Evolutionary conservation across 176 grass and related monocot genomes (phyloP).

Genomic region (Luzula sylvatica): DNA sequence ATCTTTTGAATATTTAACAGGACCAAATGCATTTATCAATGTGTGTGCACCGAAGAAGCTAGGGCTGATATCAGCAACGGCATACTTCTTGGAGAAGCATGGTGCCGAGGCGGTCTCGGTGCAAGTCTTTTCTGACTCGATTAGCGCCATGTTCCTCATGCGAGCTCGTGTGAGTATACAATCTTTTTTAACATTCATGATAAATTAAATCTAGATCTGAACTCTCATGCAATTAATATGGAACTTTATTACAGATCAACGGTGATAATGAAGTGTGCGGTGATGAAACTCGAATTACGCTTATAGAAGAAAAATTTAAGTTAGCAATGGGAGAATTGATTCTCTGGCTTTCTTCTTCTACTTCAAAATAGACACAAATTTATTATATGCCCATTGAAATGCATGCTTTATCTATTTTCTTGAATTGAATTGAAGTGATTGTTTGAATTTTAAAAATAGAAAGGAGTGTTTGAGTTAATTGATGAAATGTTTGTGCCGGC

Average conservation of each 20-base stretch:
- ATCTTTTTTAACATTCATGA: neutral
- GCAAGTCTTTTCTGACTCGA: conserved; percentile 15
- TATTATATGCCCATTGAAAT: neutral
- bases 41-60: conserved; percentile 16
- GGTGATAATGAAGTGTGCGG: neutral
- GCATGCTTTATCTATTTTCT: too few relatives aligned
- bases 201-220: too few relatives aligned
- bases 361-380: conserved; percentile 5
- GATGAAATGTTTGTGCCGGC: too few relatives aligned
- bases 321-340: conserved; percentile 50
- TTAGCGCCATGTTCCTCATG: conserved; percentile 32
- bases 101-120: conserved; percentile 36
- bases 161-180: conserved; percentile 45
- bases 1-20: neutral
- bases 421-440: neutral
- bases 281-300: neutral
- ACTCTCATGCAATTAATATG: conserved; percentile 25
- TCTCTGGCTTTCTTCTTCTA: conserved; percentile 32
- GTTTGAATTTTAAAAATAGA: too few relatives aligned
- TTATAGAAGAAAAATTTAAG: conserved; percentile 35
- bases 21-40: conserved; percentile 34
- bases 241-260: too few relatives aligned
- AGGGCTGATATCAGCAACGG: conserved; percentile 20
- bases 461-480: too few relatives aligned
- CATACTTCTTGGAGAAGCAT: conserved; percentile 50